Evolutionary conservation across 1,139 yeast species (phyloP), one percentile per base, ranked within the genome.

Genomic region (Scheffersomyces cryptocercus): DNA sequence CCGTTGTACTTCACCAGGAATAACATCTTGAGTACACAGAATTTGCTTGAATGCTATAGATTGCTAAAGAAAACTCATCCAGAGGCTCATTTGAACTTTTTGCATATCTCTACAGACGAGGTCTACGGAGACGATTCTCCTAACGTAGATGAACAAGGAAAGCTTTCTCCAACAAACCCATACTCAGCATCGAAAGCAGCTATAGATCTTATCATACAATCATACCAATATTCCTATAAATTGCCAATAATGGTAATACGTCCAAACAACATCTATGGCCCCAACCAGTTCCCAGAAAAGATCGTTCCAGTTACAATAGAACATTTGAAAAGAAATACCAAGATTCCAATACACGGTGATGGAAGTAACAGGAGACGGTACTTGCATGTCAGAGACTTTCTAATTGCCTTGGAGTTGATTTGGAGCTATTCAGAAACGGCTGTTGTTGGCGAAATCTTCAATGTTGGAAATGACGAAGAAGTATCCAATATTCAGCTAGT

Each of bases 81-180:
- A 3, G 28, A 14, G n/a, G 44, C 44, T n/a, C 40, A 46, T 12
- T 47, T 52, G 30, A 42, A 55, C 11, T 66, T 80, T 39, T 47
- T 81, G 3, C 84, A 81, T 53, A 65, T 81, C 48, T 81, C 85
- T 3, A 81, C 86, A 0, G 86, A 81, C 53, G 86, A 81, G 49
- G 85, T 81, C 0, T 81, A 81, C 49, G 85, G 85, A 1, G 66
- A 61, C n/a, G 62, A 55, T 4, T 29, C 28, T 5, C 49, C 46
- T 7, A 43, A 47, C 4, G 70, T 69, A n/a, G 52, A 57, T 7
- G 84, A 78, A 51, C 44, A 60, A 0, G 64, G 71, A 2, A 52
- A 53, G 1, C 56, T 81, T 28, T 61, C 64, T 11, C 86, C 86
- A 1, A 74, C 85, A 0, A 81, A 79, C 49, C 85, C 85, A 1